Percentiles rank a stretch among this genome's conserved stretches.
Evolutionary conservation across 2,329 filamentous ascomycete genomes (phyloP).

Genomic region (Fonsecaea monophora): DNA sequence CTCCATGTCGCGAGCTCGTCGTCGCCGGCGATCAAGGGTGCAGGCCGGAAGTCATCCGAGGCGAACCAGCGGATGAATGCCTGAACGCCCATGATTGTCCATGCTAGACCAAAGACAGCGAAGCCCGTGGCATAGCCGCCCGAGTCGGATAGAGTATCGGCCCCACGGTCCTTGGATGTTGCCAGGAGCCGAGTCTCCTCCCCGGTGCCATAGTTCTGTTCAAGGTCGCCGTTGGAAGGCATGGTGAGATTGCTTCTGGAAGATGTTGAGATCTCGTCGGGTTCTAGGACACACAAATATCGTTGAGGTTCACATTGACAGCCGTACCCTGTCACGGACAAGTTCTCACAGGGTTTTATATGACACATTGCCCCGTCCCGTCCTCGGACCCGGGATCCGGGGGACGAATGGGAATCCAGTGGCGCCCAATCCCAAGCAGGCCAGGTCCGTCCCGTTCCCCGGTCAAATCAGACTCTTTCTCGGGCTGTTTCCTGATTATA

Average conservation of each 20-base stretch:
- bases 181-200: slow-evolving; percentile 6
- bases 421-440: slow-evolving; percentile 3
- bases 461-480: slow-evolving; percentile 4
- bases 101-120: slow-evolving; percentile 9
- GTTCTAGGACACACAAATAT: not conserved
- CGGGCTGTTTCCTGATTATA: not conserved
- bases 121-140: slow-evolving; percentile 11
- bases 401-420: slow-evolving; percentile 4
- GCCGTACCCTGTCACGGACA: not conserved
- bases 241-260: slow-evolving; percentile 1
- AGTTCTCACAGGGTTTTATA: slow-evolving; percentile 1
- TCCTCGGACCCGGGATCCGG: not conserved
- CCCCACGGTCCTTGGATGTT: slow-evolving; percentile 3
- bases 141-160: not conserved
- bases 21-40: slow-evolving; percentile 4
- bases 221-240: slow-evolving; percentile 1
- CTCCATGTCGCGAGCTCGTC: slow-evolving; percentile 14
- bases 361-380: not conserved
- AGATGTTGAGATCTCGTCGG: not conserved
- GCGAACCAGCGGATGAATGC: slow-evolving; percentile 8
- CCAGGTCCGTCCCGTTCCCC: not conserved
- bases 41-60: slow-evolving; percentile 6
- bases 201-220: not conserved
- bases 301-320: not conserved
- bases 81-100: slow-evolving; percentile 10